Evolutionary conservation across 2,329 filamentous ascomycete genomes (phyloP).

Genomic region (Claviceps monticola): DNA sequence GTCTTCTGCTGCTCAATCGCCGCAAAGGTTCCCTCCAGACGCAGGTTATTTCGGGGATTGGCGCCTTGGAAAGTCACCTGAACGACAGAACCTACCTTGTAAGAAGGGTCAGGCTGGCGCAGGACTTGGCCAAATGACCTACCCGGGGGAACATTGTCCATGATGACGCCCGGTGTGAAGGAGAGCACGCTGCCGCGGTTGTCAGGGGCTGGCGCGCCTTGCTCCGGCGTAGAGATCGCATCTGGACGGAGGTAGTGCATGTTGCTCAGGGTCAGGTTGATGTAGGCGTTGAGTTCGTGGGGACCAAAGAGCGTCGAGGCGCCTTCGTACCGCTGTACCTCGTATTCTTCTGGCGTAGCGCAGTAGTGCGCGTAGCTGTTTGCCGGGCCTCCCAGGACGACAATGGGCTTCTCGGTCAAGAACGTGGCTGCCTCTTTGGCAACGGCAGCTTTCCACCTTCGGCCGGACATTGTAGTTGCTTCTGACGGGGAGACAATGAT

Average conservation of each 20-base stretch:
- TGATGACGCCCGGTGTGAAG: constrained; percentile 69
- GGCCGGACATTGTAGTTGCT: constrained; percentile 82
- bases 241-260: constrained; percentile 24
- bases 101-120: constrained; percentile 37
- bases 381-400: constrained; percentile 75
- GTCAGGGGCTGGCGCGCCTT: constrained; percentile 58
- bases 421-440: constrained; percentile 34
- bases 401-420: constrained; percentile 44
- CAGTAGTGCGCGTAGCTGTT: constrained; percentile 86
- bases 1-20: constrained; percentile 51
- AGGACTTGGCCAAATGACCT: constrained; percentile 58
- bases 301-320: constrained; percentile 80
- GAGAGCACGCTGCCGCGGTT: constrained; percentile 62
- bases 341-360: constrained; percentile 66
- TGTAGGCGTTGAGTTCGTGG: constrained; percentile 71
- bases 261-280: constrained; percentile 67
- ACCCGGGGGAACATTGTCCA: constrained; percentile 52
- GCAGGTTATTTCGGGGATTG: constrained; percentile 80
- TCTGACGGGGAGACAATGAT: constrained; percentile 79
- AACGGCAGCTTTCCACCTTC: constrained; percentile 69
- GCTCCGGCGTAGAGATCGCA: constrained; percentile 25
- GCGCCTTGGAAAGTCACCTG: constrained; percentile 66
- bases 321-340: constrained; percentile 84
- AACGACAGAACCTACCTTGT: constrained; percentile 47
- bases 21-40: constrained; percentile 63